Percentiles rank a stretch among this genome's conserved stretches.
Conservation (phyloP, 352 stramenopile species). For the Phytophthora constricta region DNA sequence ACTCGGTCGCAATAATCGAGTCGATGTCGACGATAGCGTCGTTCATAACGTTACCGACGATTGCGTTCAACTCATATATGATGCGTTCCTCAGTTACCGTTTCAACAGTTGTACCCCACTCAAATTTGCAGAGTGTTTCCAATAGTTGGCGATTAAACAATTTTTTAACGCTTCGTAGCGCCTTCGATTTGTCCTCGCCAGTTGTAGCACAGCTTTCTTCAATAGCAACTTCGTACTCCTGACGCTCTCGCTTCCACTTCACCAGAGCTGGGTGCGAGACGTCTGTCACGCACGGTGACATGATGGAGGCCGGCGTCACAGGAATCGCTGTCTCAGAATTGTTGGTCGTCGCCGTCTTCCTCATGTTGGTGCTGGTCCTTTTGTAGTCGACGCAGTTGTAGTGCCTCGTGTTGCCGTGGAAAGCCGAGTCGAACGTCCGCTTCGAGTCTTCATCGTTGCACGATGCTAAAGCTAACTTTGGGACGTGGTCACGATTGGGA, state of each 20-base stretch:
- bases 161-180: conserved; percentile 20
- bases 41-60: conserved; percentile 19
- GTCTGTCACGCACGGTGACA: conserved; percentile 9
- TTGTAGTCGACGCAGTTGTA: not conserved
- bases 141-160: conserved; percentile 24
- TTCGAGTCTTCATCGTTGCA: not conserved
- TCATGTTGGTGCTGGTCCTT: not conserved
- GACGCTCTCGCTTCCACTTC: conserved; percentile 26
- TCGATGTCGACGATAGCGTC: conserved; percentile 20
- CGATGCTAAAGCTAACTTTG: not conserved
- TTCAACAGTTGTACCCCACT: conserved; percentile 22
- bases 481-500: not conserved
- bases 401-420: not conserved
- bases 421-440: not conserved
- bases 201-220: conserved; percentile 15
- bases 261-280: conserved; percentile 22
- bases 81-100: conserved; percentile 12
- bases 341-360: not conserved
- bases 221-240: conserved; percentile 28
- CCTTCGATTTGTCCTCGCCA: conserved; percentile 21
- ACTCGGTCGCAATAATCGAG: conserved; percentile 15
- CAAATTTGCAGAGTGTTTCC: too few species aligned
- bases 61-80: too few species aligned
- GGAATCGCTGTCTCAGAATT: not conserved
- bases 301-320: conserved; percentile 6